Evolutionary conservation across 352 stramenopile species (phyloP).

Genomic region (Phytopythium chamaehyphon): DNA sequence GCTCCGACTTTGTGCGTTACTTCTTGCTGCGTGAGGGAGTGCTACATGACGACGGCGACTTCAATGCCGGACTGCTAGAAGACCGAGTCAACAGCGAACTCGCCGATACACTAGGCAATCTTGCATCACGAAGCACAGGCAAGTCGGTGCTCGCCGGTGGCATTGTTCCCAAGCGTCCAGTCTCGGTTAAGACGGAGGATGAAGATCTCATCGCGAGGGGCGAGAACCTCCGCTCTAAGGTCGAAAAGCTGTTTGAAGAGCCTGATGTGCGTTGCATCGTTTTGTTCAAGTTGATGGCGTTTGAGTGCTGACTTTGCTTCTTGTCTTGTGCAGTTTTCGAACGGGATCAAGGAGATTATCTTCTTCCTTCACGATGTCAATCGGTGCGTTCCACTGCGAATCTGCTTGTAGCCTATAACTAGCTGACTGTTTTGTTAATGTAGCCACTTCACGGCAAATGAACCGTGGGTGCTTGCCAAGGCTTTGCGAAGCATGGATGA

Average conservation of each 20-base stretch:
- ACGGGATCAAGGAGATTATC: slow-evolving; percentile 67
- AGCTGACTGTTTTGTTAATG: neutral
- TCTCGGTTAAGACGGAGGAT: slow-evolving; percentile 37
- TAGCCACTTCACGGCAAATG: slow-evolving; percentile 75
- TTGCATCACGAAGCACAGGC: slow-evolving; percentile 71
- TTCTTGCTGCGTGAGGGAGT: slow-evolving; percentile 89
- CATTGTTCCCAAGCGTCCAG: slow-evolving; percentile 33
- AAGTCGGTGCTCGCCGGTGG: slow-evolving; percentile 60
- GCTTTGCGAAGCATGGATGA: slow-evolving; percentile 31
- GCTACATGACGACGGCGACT: slow-evolving; percentile 94
- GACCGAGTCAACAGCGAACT: slow-evolving; percentile 96
- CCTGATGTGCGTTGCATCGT: slow-evolving; percentile 50
- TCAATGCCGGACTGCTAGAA: slow-evolving; percentile 82
- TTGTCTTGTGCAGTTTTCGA: slow-evolving; percentile 48
- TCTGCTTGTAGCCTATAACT: neutral
- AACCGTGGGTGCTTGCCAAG: slow-evolving; percentile 79
- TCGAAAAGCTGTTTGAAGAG: slow-evolving; percentile 53
- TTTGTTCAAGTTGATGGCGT: slow-evolving; percentile 2
- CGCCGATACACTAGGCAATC: slow-evolving; percentile 88
- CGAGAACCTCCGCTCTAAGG: slow-evolving; percentile 35
- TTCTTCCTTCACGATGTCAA: slow-evolving; percentile 84
- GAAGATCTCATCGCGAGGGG: slow-evolving; percentile 49
- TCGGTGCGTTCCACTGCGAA: slow-evolving; percentile 19
- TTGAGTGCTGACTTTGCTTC: slow-evolving; percentile 1
- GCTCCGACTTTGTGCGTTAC: slow-evolving; percentile 93